Evolutionary conservation across 225 moss, liverwort and hornwort species (phyloP), one percentile per base, ranked within the genome.

Genomic region (Physcomitrium patens): DNA sequence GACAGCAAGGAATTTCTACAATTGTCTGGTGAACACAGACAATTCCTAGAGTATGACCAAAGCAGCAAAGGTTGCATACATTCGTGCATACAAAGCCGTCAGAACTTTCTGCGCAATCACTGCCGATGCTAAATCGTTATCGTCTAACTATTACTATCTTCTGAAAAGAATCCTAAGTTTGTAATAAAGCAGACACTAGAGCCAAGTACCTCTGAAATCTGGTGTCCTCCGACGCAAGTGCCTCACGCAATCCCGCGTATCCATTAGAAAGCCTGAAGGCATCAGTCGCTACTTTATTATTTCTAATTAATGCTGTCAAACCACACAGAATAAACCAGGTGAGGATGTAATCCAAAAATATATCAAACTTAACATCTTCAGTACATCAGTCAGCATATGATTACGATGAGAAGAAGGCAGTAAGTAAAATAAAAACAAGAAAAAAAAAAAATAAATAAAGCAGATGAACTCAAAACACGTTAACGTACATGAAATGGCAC

Each of bases 401-500:
- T 43, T 14, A 19, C 26, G 11, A 71, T 14, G 41, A 20, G 44
- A 48, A 51, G 12, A 3, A 3, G 42, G 48, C 5, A 19, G 9
- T 15, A 57, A 63, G 44, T 10, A n/a, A 46, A 52, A n/a, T n/a
- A 60, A 28, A 20, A 10, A n/a, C 24, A 61, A 5, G 23, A 56
- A 18, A 9, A 58, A 16, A 16, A 60, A 44, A 50, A 60, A 43
- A 68, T 11, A 23, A 18, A 63, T 45, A 44, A n/a, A 44, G 28
- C 52, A 53, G 27, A 66, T 68, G 55, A 47, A 63, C 18, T 19
- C 59, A 56, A 59, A 43, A 73, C 61, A 64, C 42, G 27, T 42
- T 67, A 12, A 75, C 89, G 52, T 82, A 94, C 93, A 95, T 75
- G 95, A 95, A 42, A 93, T 88, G 64, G 93, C 95, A 74, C 95